Percentiles rank a stretch among this genome's conserved stretches.
These are phyloP conservation scores for Tympanopsis confertula DNA, from an alignment of 2,329 filamentous ascomycete genomes.

Conservation along the genomic window DNA sequence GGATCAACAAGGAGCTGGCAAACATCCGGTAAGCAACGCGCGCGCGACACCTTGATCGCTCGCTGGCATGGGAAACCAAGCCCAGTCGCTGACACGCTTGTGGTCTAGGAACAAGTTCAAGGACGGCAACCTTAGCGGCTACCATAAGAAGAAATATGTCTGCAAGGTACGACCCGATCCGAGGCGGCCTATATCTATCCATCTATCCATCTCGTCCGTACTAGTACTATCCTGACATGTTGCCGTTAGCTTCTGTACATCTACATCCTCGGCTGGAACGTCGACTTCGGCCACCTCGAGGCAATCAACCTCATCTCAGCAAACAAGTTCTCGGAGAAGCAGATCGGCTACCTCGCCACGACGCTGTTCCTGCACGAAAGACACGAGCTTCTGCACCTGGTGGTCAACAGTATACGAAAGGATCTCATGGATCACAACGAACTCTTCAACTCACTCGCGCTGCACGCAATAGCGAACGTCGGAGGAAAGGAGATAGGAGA, in stretches of 20 bases:
- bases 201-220: slow-evolving; percentile 4
- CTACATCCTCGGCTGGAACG: slow-evolving; percentile 97
- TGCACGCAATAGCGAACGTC: slow-evolving; percentile 97
- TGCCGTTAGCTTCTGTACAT: slow-evolving; percentile 75
- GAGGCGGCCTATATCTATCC: slow-evolving; percentile 3
- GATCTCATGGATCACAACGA: slow-evolving; percentile 91
- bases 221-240: slow-evolving; percentile 10
- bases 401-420: slow-evolving; percentile 97
- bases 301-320: slow-evolving; percentile 96
- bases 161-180: slow-evolving; percentile 60
- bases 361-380: slow-evolving; percentile 95
- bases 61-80: not conserved
- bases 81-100: slow-evolving; percentile 6
- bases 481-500: slow-evolving; percentile 96
- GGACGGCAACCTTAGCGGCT: slow-evolving; percentile 82
- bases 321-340: slow-evolving; percentile 96
- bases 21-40: slow-evolving; percentile 64
- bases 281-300: slow-evolving; percentile 96
- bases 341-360: slow-evolving; percentile 96
- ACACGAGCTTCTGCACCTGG: slow-evolving; percentile 87
- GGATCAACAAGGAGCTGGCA: slow-evolving; percentile 97
- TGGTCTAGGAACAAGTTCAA: slow-evolving; percentile 78
- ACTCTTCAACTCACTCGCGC: slow-evolving; percentile 87
- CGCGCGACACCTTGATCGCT: not conserved
- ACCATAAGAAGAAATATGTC: slow-evolving; percentile 99